A percentile compares a stretch with the other conserved stretches of the same genome.
These are phyloP conservation scores for Pisolithus sp. DNA, from an alignment of 768 basidiomycete species.

Conservation along the genomic window DNA sequence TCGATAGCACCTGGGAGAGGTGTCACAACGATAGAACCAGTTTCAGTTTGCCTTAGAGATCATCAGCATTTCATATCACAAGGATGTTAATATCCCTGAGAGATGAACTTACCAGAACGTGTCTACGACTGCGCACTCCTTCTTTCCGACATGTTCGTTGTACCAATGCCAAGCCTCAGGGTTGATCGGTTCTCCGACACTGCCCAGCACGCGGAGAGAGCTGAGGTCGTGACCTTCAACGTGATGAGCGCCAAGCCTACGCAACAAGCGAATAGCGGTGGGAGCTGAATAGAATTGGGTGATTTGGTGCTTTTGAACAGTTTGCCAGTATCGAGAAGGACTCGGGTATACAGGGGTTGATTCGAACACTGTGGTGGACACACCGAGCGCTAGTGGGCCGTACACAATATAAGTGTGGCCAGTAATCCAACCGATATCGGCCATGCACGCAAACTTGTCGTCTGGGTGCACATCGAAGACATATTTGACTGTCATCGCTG, in stretches of 20 bases:
- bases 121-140: constrained; percentile 89
- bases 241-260: constrained; percentile 79
- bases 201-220: constrained; percentile 80
- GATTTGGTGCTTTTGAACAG: constrained; percentile 85
- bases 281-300: constrained; percentile 97
- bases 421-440: constrained; percentile 98
- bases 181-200: constrained; percentile 97
- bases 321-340: constrained; percentile 95
- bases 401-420: constrained; percentile 97
- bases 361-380: constrained; percentile 88
- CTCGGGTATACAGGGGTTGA: constrained; percentile 96
- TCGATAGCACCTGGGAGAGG: constrained; percentile 94
- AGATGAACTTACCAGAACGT: constrained; percentile 64
- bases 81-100: not conserved
- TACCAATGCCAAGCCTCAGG: constrained; percentile 99
- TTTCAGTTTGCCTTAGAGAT: constrained; percentile 83
- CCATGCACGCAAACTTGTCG: constrained; percentile 96
- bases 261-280: constrained; percentile 90
- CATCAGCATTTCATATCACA: not conserved
- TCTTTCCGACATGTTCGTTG: constrained; percentile 87
- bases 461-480: constrained; percentile 97
- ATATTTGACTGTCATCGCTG: constrained; percentile 89
- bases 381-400: constrained; percentile 83
- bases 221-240: constrained; percentile 78
- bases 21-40: constrained; percentile 90